Percentiles rank a stretch among this genome's conserved stretches.
Evolutionary conservation across 2,329 filamentous ascomycete species (phyloP).

Genomic region (Hyphodiscus sp.): DNA sequence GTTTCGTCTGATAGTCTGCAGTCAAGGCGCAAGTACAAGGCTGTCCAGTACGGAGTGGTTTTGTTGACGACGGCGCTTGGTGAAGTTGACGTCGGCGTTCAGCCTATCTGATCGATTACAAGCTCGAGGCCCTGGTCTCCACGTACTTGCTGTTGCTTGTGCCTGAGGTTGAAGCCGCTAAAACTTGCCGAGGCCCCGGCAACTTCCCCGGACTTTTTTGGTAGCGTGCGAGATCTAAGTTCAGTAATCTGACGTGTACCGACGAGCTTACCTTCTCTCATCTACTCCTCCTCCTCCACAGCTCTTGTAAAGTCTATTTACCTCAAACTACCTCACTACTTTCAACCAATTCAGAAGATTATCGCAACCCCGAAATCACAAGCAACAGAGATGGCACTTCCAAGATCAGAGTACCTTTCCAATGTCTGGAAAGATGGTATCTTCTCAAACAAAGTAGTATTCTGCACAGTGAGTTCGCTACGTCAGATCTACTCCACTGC

Average conservation of each 20-base stretch:
- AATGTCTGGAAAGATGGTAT: conserved; percentile 81
- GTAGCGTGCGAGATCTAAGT: background rate
- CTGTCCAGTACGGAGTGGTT: background rate
- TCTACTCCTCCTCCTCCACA: background rate
- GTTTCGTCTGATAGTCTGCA: conserved; percentile 1
- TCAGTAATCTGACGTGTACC: background rate
- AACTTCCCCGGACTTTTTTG: background rate
- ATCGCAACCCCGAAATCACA: background rate
- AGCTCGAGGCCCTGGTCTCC: too few species aligned
- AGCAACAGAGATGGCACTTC: conserved; percentile 34
- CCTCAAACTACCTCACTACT: background rate
- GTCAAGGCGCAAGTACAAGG: background rate
- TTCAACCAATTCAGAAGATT: background rate
- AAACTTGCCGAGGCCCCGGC: background rate
- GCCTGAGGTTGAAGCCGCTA: background rate
- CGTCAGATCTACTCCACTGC: background rate
- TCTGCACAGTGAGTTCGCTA: conserved; percentile 57
- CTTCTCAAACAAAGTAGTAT: conserved; percentile 82
- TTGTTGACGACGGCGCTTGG: background rate
- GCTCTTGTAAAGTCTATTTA: background rate
- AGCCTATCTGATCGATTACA: background rate
- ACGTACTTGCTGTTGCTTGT: too few species aligned
- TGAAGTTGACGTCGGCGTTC: background rate
- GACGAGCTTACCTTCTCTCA: background rate
- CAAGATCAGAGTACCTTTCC: conserved; percentile 71